Evolutionary conservation across 2,329 filamentous ascomycete genomes (phyloP).

Genomic region (Epichloe glyceriae): DNA sequence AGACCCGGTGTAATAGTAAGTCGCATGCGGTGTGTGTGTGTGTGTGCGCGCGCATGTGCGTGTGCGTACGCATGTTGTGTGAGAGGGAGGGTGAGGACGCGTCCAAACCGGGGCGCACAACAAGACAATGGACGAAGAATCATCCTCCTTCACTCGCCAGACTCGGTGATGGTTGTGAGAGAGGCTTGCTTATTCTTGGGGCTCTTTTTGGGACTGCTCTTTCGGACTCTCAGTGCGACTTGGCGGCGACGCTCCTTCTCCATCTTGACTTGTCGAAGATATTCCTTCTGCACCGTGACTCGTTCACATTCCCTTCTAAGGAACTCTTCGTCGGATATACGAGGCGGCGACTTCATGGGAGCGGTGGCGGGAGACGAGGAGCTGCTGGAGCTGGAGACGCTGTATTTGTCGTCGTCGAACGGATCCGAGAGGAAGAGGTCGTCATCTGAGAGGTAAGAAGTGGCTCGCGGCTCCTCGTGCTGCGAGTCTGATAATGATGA

Average conservation of each 20-base stretch:
- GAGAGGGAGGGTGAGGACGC: neutral
- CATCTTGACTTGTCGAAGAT: conserved; percentile 33
- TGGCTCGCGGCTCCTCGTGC: conserved; percentile 31
- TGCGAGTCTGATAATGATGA: conserved; percentile 34
- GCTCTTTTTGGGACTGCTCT: conserved; percentile 35
- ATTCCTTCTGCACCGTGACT: conserved; percentile 38
- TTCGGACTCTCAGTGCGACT: conserved; percentile 17
- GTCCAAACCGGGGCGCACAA: neutral
- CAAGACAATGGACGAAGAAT: too few relatives aligned
- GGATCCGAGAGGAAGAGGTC: conserved; percentile 43
- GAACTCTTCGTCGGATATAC: conserved; percentile 33
- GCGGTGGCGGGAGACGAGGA: conserved; percentile 20
- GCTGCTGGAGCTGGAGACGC: conserved; percentile 32
- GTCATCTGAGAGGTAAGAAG: conserved; percentile 49
- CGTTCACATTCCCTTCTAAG: conserved; percentile 38
- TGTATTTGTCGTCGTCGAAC: conserved; percentile 37
- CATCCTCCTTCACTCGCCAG: conserved; percentile 10
- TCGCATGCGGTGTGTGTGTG: neutral
- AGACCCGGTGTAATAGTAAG: neutral
- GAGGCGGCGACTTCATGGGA: conserved; percentile 19
- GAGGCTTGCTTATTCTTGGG: conserved; percentile 32
- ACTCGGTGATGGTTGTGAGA: conserved; percentile 44
- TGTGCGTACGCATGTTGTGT: too few relatives aligned
- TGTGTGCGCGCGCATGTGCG: too few relatives aligned
- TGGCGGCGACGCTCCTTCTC: conserved; percentile 44